Evolutionary conservation across 2,329 filamentous ascomycete species (phyloP).

Genomic region (Aureobasidium sp.): DNA sequence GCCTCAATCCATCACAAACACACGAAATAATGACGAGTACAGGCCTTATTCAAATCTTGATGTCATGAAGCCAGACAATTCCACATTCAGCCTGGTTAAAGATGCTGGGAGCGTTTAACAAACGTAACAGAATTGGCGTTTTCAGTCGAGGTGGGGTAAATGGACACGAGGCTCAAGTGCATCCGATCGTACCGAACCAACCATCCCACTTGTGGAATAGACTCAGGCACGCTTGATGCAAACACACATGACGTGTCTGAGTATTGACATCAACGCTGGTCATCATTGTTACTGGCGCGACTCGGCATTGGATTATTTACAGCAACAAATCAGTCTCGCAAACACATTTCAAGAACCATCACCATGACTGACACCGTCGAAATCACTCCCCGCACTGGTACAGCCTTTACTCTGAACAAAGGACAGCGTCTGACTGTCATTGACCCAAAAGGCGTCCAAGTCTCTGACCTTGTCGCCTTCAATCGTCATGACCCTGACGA

Average conservation of each 20-base stretch:
- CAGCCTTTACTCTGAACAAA: constrained; percentile 21
- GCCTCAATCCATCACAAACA: background rate
- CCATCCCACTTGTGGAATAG: too few relatives aligned
- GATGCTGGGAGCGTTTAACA: background rate
- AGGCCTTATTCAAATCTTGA: background rate
- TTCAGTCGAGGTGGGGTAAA: background rate
- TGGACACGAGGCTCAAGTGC: background rate
- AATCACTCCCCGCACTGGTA: constrained; percentile 20
- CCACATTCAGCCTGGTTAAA: background rate
- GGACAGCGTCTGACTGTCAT: constrained; percentile 22
- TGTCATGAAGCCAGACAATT: constrained; percentile 5
- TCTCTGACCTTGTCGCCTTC: constrained; percentile 22
- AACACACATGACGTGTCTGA: constrained; percentile 4
- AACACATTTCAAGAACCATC: background rate
- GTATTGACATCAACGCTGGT: background rate
- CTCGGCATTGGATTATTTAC: background rate
- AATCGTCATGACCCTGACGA: constrained; percentile 20
- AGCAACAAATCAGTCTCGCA: background rate
- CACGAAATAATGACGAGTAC: background rate
- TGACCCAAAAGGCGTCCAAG: constrained; percentile 22
- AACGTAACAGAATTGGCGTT: constrained; percentile 5
- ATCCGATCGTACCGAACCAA: background rate
- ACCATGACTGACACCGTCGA: constrained; percentile 7
- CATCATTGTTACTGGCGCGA: background rate
- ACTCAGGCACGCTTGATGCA: too few relatives aligned